Percentiles rank a stretch among this genome's conserved stretches.
Evolutionary conservation across 176 grass and related monocot genomes (phyloP).

Genomic region (Cenchrus purpureus): DNA sequence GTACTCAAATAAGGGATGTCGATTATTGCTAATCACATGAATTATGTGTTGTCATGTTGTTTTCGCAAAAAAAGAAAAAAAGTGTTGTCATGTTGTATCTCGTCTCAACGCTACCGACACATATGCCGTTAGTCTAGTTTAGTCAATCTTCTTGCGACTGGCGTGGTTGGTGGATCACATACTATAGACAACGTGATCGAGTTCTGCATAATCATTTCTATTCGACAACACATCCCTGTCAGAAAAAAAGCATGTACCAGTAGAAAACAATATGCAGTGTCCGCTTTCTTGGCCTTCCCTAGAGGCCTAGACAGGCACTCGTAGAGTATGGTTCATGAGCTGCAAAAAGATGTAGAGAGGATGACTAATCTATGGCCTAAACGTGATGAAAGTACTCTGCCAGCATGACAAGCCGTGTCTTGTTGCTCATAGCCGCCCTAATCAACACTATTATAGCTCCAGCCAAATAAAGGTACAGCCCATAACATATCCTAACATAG

Average conservation of each 20-base stretch:
- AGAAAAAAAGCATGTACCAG: not conserved
- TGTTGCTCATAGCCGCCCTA: not conserved
- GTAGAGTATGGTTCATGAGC: not conserved
- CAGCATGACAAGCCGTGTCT: not conserved
- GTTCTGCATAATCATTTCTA: conserved; percentile 1
- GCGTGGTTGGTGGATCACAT: conserved; percentile 8
- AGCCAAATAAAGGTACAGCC: not conserved
- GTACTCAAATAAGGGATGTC: no score
- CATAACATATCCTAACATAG: no score
- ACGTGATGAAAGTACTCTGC: not conserved
- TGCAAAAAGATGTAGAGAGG: not conserved
- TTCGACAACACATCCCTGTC: not conserved
- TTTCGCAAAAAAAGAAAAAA: no score
- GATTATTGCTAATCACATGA: no score
- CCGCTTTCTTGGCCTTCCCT: conserved; percentile 6
- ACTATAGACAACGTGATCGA: not conserved
- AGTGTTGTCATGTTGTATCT: not conserved
- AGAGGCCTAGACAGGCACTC: not conserved
- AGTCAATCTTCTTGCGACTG: not conserved
- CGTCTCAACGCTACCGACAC: not conserved
- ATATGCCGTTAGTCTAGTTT: not conserved
- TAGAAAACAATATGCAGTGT: not conserved
- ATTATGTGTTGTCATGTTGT: no score
- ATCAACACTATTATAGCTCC: not conserved
- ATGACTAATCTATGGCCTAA: not conserved